Conservation (phyloP, 805 yeast species). For the Lipomyces orientalis region DNA sequence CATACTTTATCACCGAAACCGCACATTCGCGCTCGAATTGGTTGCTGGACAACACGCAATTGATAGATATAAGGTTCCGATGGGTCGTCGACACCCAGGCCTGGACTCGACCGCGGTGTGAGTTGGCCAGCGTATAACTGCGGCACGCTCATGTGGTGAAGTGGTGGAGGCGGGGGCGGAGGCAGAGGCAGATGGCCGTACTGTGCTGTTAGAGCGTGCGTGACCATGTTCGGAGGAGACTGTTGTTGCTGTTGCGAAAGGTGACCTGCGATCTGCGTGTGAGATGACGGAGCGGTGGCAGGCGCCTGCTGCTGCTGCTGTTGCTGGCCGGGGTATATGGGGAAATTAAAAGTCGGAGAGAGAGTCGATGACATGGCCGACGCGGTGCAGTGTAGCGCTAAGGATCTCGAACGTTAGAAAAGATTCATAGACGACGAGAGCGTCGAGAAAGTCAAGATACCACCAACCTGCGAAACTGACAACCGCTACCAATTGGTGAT, state of each 20-base stretch:
- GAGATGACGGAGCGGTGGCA: neutral
- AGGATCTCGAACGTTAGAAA: neutral
- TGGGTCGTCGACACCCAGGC: constrained; percentile 19
- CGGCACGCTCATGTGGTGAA: neutral
- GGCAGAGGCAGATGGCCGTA: constrained; percentile 15
- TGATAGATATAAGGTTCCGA: constrained; percentile 36
- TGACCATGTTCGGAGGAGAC: constrained; percentile 2
- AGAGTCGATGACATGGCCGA: constrained; percentile 6
- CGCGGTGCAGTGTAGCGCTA: neutral
- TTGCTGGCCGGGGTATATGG: constrained; percentile 3
- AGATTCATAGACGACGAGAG: neutral
- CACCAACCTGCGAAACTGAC: neutral
- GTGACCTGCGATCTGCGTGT: neutral
- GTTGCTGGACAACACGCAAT: constrained; percentile 51
- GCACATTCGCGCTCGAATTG: constrained; percentile 55
- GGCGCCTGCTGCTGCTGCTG: constrained; percentile 9
- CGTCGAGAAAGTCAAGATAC: neutral
- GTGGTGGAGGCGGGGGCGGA: constrained; percentile 9
- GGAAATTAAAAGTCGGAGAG: constrained; percentile 1
- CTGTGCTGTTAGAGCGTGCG: neutral
- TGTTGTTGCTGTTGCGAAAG: constrained; percentile 13
- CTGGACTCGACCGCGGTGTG: neutral
- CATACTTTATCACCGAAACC: constrained; percentile 53
- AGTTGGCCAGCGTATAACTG: neutral
- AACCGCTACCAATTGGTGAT: neutral